phyloP scores from a whole-genome alignment of 1,139 yeast genomes.

The Hansenula lynferdii region DNA sequence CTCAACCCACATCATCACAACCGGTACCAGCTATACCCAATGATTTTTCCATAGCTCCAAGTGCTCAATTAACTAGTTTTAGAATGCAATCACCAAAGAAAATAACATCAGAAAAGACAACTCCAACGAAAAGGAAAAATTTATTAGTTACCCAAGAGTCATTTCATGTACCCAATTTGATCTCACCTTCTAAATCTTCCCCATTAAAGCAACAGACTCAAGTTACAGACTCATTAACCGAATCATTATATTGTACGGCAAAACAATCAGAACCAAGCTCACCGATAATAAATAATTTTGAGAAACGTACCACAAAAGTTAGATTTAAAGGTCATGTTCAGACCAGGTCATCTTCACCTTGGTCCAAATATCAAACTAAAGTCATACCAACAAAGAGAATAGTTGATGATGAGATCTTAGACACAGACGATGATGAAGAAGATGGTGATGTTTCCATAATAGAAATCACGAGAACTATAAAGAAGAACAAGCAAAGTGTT shows the following conservation, averaged over 20 bases:
- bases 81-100: constrained; percentile 16
- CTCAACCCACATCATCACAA: not conserved
- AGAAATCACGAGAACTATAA: constrained; percentile 19
- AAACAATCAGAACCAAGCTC: constrained; percentile 6
- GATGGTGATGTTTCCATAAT: constrained; percentile 17
- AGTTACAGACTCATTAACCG: not conserved
- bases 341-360: constrained; percentile 7
- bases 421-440: constrained; percentile 20
- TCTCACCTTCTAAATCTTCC: constrained; percentile 8
- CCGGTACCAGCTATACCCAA: not conserved
- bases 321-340: constrained; percentile 13
- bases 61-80: constrained; percentile 21
- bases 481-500: constrained; percentile 12
- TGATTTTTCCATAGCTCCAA: constrained; percentile 4
- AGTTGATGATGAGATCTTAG: constrained; percentile 8
- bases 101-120: constrained; percentile 3
- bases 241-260: constrained; percentile 18
- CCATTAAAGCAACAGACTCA: constrained; percentile 7
- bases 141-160: constrained; percentile 12
- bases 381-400: constrained; percentile 14
- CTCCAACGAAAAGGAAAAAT: constrained; percentile 10
- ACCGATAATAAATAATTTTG: constrained; percentile 4
- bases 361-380: constrained; percentile 9
- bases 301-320: constrained; percentile 12
- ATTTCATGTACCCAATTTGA: constrained; percentile 12